Conservation (phyloP, 768 basidiomycete genomes). For the Ephemerocybe angulata region DNA sequence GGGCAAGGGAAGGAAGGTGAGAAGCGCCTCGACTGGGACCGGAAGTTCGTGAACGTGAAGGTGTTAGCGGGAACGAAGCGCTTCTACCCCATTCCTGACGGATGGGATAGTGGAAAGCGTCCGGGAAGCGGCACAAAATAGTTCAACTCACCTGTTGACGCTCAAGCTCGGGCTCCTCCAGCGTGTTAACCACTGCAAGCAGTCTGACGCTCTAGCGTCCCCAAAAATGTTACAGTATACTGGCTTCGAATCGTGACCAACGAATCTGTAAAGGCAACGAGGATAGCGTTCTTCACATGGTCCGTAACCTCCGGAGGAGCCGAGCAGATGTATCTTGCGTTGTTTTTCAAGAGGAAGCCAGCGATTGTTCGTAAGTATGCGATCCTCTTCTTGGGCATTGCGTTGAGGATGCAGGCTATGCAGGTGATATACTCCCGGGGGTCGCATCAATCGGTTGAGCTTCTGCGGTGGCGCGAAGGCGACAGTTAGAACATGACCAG, state of each 20-base stretch:
- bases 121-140: slow-evolving; percentile 4
- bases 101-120: slow-evolving; percentile 6
- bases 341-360: slow-evolving; percentile 96
- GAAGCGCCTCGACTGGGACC: too few species aligned
- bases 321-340: slow-evolving; percentile 71
- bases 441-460: slow-evolving; percentile 82
- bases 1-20: too few species aligned
- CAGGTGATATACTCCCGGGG: slow-evolving; percentile 95
- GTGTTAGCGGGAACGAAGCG: slow-evolving; percentile 6
- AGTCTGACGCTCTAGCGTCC: slow-evolving; percentile 91
- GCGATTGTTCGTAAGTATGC: slow-evolving; percentile 94
- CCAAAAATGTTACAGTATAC: slow-evolving; percentile 86
- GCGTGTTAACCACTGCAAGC: slow-evolving; percentile 76
- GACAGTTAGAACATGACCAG: slow-evolving; percentile 18
- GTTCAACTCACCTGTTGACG: slow-evolving; percentile 75
- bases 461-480: slow-evolving; percentile 46
- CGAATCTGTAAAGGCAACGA: slow-evolving; percentile 76
- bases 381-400: slow-evolving; percentile 81
- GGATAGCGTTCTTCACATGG: slow-evolving; percentile 72
- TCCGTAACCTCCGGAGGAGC: slow-evolving; percentile 62
- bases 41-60: background rate
- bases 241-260: slow-evolving; percentile 90
- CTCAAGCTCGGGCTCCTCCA: slow-evolving; percentile 71
- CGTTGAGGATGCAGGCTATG: slow-evolving; percentile 88
- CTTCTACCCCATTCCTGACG: background rate